phyloP scores from a whole-genome alignment of 2,329 filamentous ascomycete genomes.

The Diaporthe amygdali region DNA sequence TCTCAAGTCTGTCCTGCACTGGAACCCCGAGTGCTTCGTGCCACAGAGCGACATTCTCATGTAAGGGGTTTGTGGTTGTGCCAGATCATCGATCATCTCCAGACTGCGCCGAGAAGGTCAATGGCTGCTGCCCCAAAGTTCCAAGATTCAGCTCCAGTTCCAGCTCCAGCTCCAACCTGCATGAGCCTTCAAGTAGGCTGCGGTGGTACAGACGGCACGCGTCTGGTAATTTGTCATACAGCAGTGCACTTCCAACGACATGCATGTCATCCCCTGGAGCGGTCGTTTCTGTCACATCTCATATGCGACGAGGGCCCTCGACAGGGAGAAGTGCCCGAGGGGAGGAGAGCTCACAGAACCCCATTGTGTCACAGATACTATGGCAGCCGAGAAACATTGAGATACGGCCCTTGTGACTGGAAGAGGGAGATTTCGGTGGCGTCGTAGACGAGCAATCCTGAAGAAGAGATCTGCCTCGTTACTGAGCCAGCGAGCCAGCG shows the following conservation, averaged over 20 bases:
- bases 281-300: constrained; percentile 12
- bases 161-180: not conserved
- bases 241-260: not conserved
- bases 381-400: constrained; percentile 20
- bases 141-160: not conserved
- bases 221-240: constrained; percentile 9
- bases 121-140: not conserved
- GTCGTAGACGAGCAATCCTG: not conserved
- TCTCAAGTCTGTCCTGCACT: constrained; percentile 18
- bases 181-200: not conserved
- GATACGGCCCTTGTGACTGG: not conserved
- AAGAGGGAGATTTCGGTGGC: not conserved
- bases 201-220: not conserved
- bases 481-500: constrained; percentile 2
- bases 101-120: not conserved
- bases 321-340: not conserved
- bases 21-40: constrained; percentile 10
- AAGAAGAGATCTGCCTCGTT: constrained; percentile 9
- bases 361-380: constrained; percentile 14
- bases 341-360: not conserved
- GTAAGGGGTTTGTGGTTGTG: constrained; percentile 1
- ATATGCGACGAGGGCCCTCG: constrained; percentile 9
- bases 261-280: not conserved
- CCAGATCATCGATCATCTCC: constrained; percentile 8
- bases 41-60: not conserved